phyloP scores from a whole-genome alignment of 345 rosid species.

The Eucalyptus victrix region DNA sequence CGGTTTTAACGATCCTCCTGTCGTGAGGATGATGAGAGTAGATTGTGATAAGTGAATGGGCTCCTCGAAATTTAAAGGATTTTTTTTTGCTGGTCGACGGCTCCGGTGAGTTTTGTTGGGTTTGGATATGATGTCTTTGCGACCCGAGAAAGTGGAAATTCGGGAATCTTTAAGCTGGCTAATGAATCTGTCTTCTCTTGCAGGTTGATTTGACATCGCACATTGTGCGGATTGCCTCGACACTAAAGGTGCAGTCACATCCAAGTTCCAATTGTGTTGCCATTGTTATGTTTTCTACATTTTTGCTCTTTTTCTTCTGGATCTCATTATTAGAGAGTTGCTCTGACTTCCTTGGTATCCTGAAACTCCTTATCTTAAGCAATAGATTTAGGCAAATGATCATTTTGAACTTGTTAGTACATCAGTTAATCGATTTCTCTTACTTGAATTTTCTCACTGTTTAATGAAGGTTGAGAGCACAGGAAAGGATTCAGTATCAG shows the following conservation, averaged over 20 bases:
- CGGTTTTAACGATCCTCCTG: background rate
- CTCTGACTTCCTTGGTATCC: background rate
- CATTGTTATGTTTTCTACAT: background rate
- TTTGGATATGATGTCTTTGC: background rate
- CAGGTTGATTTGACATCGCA: conserved; percentile 89
- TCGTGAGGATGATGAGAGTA: background rate
- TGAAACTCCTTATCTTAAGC: background rate
- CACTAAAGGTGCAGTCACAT: conserved; percentile 44
- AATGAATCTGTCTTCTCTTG: background rate
- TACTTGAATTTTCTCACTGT: background rate
- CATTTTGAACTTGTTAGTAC: background rate
- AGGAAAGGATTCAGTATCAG: conserved; percentile 57
- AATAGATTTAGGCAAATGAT: background rate
- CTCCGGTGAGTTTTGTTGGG: fast-evolving
- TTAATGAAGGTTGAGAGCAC: conserved; percentile 49
- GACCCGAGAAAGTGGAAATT: background rate
- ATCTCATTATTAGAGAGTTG: background rate
- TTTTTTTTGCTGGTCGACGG: background rate
- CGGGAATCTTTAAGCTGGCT: background rate
- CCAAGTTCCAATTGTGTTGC: background rate
- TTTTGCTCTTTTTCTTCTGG: background rate
- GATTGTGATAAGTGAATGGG: background rate
- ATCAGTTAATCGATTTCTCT: background rate
- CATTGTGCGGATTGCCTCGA: conserved; percentile 52
- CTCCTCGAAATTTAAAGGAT: background rate